phyloP scores from a whole-genome alignment of 768 basidiomycete genomes.

The Grammothele lineata region DNA sequence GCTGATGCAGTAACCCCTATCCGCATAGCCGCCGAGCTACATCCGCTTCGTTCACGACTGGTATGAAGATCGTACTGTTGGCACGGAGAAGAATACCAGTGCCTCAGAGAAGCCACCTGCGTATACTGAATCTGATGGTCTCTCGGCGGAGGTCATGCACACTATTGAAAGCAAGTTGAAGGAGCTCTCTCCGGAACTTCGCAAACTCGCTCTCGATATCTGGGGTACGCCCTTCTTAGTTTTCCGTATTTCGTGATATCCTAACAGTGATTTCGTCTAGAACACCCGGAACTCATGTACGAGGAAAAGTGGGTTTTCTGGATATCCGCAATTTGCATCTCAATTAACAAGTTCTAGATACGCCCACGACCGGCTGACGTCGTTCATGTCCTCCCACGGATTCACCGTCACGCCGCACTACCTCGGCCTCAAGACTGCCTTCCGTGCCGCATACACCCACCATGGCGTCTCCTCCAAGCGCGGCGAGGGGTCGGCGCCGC shows the following conservation, averaged over 20 bases:
- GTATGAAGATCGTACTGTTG: not conserved
- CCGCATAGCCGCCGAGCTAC: conserved; percentile 7
- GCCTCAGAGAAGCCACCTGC: conserved; percentile 16
- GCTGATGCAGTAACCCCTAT: no score
- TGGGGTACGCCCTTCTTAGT: conserved; percentile 47
- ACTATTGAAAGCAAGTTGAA: conserved; percentile 55
- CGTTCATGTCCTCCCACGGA: conserved; percentile 62
- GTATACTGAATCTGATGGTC: conserved; percentile 14
- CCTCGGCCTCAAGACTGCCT: conserved; percentile 69
- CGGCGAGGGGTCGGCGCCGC: conserved; percentile 30
- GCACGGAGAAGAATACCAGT: no score
- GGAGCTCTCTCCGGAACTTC: conserved; percentile 46
- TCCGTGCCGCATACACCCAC: conserved; percentile 67
- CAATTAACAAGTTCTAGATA: conserved; percentile 46
- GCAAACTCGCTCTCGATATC: conserved; percentile 64
- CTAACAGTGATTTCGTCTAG: conserved; percentile 4
- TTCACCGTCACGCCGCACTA: conserved; percentile 72
- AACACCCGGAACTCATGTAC: conserved; percentile 15
- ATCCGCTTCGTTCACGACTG: conserved; percentile 8
- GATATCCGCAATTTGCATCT: no score
- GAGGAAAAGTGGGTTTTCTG: conserved; percentile 15
- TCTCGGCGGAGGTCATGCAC: conserved; percentile 36
- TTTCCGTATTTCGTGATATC: not conserved
- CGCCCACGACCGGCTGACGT: conserved; percentile 66
- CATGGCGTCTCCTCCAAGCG: conserved; percentile 32